Conservation (phyloP, 805 yeast genomes). For the Ogataea kodamae region DNA sequence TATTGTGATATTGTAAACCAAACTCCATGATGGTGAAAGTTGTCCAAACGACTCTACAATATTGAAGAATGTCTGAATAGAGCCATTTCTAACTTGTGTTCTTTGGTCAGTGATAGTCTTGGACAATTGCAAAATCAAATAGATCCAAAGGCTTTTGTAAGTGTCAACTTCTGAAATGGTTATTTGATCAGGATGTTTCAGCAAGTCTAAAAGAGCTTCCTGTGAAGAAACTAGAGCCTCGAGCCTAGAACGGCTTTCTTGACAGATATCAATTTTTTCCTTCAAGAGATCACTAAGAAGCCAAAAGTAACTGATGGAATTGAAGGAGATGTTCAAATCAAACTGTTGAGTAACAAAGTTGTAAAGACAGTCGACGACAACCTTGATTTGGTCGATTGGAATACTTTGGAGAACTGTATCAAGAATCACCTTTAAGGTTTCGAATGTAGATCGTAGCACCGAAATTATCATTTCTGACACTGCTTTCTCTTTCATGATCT, state of each 20-base stretch:
- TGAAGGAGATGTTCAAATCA: slow-evolving; percentile 85
- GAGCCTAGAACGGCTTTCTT: slow-evolving; percentile 2
- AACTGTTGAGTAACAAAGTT: slow-evolving; percentile 66
- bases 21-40: slow-evolving; percentile 59
- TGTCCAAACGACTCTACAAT: slow-evolving; percentile 70
- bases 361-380: slow-evolving; percentile 66
- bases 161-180: slow-evolving; percentile 24
- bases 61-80: slow-evolving; percentile 83
- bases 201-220: slow-evolving; percentile 18
- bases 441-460: slow-evolving; percentile 68
- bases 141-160: slow-evolving; percentile 54
- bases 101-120: slow-evolving; percentile 61
- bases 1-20: slow-evolving; percentile 63
- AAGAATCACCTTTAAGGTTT: slow-evolving; percentile 74
- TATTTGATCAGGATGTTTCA: slow-evolving; percentile 9
- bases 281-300: slow-evolving; percentile 74
- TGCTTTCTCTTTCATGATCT: slow-evolving; percentile 29
- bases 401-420: slow-evolving; percentile 78
- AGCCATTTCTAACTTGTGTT: slow-evolving; percentile 83
- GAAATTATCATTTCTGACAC: slow-evolving; percentile 46
- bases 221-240: slow-evolving; percentile 22
- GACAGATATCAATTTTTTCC: slow-evolving; percentile 26
- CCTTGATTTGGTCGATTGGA: slow-evolving; percentile 61
- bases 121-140: slow-evolving; percentile 59
- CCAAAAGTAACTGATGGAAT: slow-evolving; percentile 92